phyloP scores from a whole-genome alignment of 352 stramenopile genomes.

The Plasmopara muralis region DNA sequence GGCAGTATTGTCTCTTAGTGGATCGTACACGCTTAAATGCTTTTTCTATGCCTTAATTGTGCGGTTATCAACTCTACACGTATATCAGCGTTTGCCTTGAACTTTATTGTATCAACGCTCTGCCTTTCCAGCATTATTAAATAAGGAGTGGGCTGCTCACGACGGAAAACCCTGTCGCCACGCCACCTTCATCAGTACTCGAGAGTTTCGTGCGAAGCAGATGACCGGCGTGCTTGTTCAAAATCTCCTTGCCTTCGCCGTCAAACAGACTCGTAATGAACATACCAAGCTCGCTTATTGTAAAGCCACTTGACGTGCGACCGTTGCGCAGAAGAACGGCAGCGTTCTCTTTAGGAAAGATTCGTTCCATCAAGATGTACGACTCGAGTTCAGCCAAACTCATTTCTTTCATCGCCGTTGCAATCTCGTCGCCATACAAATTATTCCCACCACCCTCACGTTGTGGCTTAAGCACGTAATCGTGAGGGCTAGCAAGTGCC shows the following conservation, averaged over 20 bases:
- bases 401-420: slow-evolving; percentile 74
- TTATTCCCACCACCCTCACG: slow-evolving; percentile 98
- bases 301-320: slow-evolving; percentile 62
- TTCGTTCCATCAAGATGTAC: slow-evolving; percentile 96
- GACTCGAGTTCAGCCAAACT: slow-evolving; percentile 68
- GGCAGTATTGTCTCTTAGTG: too few species aligned
- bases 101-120: too few species aligned
- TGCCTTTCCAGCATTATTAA: slow-evolving; percentile 22
- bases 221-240: slow-evolving; percentile 93
- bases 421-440: slow-evolving; percentile 92
- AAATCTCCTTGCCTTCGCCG: slow-evolving; percentile 60
- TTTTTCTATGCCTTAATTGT: too few species aligned
- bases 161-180: slow-evolving; percentile 92
- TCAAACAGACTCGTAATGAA: slow-evolving; percentile 88
- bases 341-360: slow-evolving; percentile 86
- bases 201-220: slow-evolving; percentile 94
- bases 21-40: too few species aligned
- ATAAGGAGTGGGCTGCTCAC: slow-evolving; percentile 87
- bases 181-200: slow-evolving; percentile 95
- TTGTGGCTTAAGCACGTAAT: slow-evolving; percentile 97
- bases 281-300: slow-evolving; percentile 93
- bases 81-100: too few species aligned
- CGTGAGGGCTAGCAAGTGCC: slow-evolving; percentile 50
- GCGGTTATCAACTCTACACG: too few species aligned
- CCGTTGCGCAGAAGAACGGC: slow-evolving; percentile 80